phyloP scores from a whole-genome alignment of 441 rosid genomes.

The Monsonia emarginata region DNA sequence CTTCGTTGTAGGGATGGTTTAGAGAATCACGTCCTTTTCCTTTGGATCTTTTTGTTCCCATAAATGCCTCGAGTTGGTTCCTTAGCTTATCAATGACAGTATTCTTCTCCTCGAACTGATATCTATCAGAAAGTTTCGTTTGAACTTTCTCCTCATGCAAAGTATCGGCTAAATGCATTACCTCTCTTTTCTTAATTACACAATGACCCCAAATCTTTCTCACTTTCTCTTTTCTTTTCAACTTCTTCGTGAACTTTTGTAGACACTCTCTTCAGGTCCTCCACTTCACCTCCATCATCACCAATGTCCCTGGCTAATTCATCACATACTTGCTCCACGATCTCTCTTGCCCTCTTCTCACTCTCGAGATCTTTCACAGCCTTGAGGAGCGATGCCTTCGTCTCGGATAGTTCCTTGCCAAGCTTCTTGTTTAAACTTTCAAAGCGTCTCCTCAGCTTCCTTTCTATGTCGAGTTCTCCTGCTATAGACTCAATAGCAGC shows the following conservation, averaged over 20 bases:
- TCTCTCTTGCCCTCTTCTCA: slow-evolving; percentile 72
- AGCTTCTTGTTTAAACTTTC: slow-evolving; percentile 93
- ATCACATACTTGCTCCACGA: slow-evolving; percentile 73
- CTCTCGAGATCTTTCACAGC: slow-evolving; percentile 68
- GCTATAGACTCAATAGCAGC: slow-evolving; percentile 89
- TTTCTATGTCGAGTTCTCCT: slow-evolving; percentile 80
- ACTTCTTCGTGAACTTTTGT: slow-evolving; percentile 49
- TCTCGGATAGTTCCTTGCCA: slow-evolving; percentile 71
- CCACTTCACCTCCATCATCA: slow-evolving; percentile 57
- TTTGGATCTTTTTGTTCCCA: slow-evolving; percentile 52
- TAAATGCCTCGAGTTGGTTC: slow-evolving; percentile 70
- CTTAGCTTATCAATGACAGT: slow-evolving; percentile 64
- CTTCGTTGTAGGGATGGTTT: slow-evolving; percentile 34
- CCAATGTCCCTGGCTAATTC: slow-evolving; percentile 59
- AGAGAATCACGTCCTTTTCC: slow-evolving; percentile 42
- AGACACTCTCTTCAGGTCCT: slow-evolving; percentile 58
- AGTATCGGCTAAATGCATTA: slow-evolving; percentile 62
- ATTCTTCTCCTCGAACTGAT: slow-evolving; percentile 68
- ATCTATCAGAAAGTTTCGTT: slow-evolving; percentile 65
- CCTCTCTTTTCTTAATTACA: slow-evolving; percentile 63
- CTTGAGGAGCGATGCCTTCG: slow-evolving; percentile 55
- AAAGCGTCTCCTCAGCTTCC: slow-evolving; percentile 63
- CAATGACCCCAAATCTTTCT: no score
- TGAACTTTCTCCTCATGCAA: slow-evolving; percentile 65
- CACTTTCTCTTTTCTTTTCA: no score